phyloP scores from a whole-genome alignment of 2,329 filamentous ascomycete species.

The Pyrenochaeta sp. region DNA sequence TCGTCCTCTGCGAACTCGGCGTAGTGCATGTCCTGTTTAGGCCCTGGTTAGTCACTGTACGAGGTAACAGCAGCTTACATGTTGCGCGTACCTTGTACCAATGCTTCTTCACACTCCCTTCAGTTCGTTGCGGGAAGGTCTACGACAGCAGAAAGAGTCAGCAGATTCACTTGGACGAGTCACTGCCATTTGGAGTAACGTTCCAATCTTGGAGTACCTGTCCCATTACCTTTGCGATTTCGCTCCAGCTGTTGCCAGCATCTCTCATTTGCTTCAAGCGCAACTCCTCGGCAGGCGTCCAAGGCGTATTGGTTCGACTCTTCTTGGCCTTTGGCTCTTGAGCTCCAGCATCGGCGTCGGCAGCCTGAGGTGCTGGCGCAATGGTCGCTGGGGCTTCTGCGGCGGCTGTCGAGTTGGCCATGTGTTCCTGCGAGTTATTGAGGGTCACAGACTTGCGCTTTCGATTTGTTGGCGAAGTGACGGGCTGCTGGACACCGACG shows the following conservation, averaged over 20 bases:
- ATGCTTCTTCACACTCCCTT: conserved; percentile 99
- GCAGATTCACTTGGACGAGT: conserved; percentile 9
- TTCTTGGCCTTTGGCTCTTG: conserved; percentile 73
- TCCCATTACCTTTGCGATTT: conserved; percentile 85
- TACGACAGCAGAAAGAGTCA: conserved; percentile 50
- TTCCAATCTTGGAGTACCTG: conserved; percentile 1
- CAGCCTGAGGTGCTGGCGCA: conserved; percentile 33
- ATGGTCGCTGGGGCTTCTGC: conserved; percentile 24
- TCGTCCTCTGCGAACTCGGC: conserved; percentile 98
- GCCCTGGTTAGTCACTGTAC: conserved; percentile 31
- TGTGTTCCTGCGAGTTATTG: conserved; percentile 32
- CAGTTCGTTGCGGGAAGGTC: conserved; percentile 92
- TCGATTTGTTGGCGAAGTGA: conserved; percentile 30
- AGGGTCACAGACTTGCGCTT: conserved; percentile 48
- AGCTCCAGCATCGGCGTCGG: conserved; percentile 30
- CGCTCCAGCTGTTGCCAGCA: conserved; percentile 92
- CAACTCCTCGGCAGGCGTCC: conserved; percentile 94
- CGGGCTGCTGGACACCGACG: conserved; percentile 28
- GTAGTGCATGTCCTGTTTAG: conserved; percentile 91
- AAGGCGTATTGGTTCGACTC: conserved; percentile 97
- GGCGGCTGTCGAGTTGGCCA: conserved; percentile 29
- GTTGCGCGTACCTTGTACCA: conserved; percentile 85
- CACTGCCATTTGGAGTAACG: no score
- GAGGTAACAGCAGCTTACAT: conserved; percentile 17
- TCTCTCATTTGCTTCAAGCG: conserved; percentile 94